Base-by-base conservation (phyloP, 257 asterid species). In the Lantana camara region DNA sequence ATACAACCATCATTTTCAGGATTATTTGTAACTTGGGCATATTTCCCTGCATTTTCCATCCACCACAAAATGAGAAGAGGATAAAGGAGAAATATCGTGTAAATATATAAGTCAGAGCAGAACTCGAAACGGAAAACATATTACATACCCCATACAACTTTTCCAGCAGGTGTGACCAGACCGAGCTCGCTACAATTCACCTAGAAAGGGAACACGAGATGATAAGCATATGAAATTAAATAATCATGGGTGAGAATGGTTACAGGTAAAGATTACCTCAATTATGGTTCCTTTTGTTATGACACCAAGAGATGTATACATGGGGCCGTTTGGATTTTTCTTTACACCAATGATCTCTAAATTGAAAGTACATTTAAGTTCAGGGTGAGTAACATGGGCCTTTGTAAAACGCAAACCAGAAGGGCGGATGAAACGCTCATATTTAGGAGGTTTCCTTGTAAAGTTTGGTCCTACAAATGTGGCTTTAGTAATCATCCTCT, bases 1-100 rank as follows among this genome's bases (percentile, higher is more conserved):
- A 93, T 87, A 57, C 98, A 93, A 34, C 98, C 98, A 71, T 93
- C 98, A 35, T 93, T 93, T 73, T 89, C 98, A 15, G 98, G 98
- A 73, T 93, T 93, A 74, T 93, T 93, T 0, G 97, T 93, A 66
- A 93, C 97, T 67, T 93, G 98, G 0, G 96, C 98, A 66, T 93
- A 89, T 56, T 93, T 93, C 41, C 98, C 98, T 93, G 96, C 86
- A 80, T 50, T 24, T 0, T 46, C 54, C 66, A 64, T 16, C 19
- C 55, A 58, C 45, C 27, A 63, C 2, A 54, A 9, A 40, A 5
- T 53, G 15, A 55, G 59, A 23, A 27, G 20, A 15, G 7, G 9
- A 34, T 27, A 27, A 27, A 27, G 5, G 2, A 27, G 32, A 27
- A 5, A 27, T 5, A 27, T 27, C 32, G 32, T 27, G 16, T 40